These are phyloP conservation scores for Puccinia triticina DNA, from an alignment of 1,284 basidiomycete genomes.

Conservation along the genomic window DNA sequence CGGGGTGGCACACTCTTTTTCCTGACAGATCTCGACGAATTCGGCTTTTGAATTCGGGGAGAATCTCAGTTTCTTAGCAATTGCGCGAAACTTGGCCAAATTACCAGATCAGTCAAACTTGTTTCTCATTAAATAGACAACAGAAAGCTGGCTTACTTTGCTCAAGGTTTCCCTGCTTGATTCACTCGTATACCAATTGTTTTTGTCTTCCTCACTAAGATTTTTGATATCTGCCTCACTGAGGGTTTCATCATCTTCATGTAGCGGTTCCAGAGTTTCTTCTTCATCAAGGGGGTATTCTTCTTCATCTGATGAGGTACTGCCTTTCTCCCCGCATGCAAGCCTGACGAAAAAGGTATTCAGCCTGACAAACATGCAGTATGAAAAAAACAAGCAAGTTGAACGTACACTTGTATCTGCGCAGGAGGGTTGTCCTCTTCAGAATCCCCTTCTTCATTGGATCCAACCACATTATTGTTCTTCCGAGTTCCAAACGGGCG, in stretches of 20 bases:
- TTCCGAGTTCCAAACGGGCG: conserved; percentile 3
- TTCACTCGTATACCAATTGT: not conserved
- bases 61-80: not conserved
- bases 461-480: not conserved
- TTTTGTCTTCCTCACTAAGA: not conserved
- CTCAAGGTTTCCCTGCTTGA: not conserved
- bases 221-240: not conserved
- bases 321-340: too few relatives aligned
- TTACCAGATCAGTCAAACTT: not conserved
- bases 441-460: too few relatives aligned
- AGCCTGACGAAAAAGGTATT: too few relatives aligned
- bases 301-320: not conserved
- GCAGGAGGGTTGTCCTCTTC: not conserved
- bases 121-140: too few relatives aligned
- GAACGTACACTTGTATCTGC: not conserved
- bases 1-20: not conserved
- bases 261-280: too few relatives aligned
- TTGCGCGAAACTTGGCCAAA: not conserved
- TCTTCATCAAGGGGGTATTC: not conserved
- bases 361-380: not conserved
- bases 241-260: not conserved
- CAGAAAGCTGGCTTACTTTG: conserved; percentile 13
- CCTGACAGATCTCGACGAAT: conserved; percentile 4
- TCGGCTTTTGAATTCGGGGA: not conserved
- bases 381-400: not conserved